These are phyloP conservation scores for Podospora conica DNA, from an alignment of 495 filamentous ascomycete species.

Conservation along the genomic window DNA sequence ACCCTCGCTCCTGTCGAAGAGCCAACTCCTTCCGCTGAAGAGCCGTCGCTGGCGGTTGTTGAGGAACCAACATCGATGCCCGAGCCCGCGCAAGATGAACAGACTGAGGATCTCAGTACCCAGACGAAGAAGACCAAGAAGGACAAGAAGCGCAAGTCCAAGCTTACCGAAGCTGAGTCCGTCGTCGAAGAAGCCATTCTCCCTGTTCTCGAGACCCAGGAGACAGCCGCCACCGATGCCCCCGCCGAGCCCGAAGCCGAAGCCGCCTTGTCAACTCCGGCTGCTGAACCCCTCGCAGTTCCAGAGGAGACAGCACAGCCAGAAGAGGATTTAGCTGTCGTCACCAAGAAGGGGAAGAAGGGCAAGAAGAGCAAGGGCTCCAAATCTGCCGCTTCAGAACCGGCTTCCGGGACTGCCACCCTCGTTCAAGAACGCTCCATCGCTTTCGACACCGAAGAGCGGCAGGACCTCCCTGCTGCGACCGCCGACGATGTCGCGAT, in stretches of 20 bases:
- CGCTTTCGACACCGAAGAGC: neutral
- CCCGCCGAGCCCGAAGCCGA: neutral
- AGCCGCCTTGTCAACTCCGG: neutral
- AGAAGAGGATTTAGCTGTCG: neutral
- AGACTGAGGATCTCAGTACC: neutral
- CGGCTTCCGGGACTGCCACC: conserved; percentile 10
- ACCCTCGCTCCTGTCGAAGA: neutral
- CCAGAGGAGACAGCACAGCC: neutral
- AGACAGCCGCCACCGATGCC: neutral
- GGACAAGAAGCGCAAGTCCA: neutral
- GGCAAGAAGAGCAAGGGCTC: conserved; percentile 9
- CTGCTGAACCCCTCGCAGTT: neutral
- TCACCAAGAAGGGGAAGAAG: conserved; percentile 13
- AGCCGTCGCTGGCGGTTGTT: neutral
- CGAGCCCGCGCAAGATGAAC: neutral
- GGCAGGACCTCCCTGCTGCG: neutral
- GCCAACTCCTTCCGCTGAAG: neutral
- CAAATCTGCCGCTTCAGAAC: conserved; percentile 9
- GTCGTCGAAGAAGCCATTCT: neutral
- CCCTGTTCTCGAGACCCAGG: neutral
- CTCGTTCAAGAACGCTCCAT: neutral
- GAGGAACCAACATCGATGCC: neutral
- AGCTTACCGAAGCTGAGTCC: neutral
- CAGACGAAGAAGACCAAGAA: neutral
- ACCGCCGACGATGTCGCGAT: neutral